phyloP scores from a whole-genome alignment of 2,329 filamentous ascomycete species.

The Canariomyces notabilis region DNA sequence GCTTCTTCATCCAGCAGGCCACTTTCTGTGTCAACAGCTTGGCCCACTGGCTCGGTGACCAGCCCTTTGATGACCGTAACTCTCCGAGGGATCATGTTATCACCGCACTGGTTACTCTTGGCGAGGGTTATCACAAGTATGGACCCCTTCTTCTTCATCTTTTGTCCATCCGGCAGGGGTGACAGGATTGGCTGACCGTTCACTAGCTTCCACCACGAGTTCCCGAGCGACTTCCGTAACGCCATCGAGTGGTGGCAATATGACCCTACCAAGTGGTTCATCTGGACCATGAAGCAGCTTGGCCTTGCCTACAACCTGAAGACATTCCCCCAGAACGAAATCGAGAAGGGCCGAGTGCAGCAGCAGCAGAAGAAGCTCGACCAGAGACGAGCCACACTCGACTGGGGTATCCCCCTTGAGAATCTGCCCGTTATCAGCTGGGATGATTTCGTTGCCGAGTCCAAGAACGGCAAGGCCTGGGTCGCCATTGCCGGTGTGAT shows the following conservation, averaged over 20 bases:
- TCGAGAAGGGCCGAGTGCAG: slow-evolving; percentile 85
- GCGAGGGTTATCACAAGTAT: slow-evolving; percentile 77
- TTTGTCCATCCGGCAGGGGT: neutral
- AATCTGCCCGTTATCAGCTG: slow-evolving; percentile 80
- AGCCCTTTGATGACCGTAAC: slow-evolving; percentile 91
- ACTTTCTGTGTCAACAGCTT: slow-evolving; percentile 92
- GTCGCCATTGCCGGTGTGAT: slow-evolving; percentile 78
- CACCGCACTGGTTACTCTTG: slow-evolving; percentile 78
- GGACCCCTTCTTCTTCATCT: neutral
- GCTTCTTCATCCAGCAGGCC: slow-evolving; percentile 83
- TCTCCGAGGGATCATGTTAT: slow-evolving; percentile 83
- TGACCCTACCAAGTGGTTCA: slow-evolving; percentile 86
- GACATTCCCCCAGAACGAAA: slow-evolving; percentile 87
- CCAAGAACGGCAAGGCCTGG: slow-evolving; percentile 72
- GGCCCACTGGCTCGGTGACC: slow-evolving; percentile 86
- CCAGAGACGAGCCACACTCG: slow-evolving; percentile 73
- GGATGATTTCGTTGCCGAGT: slow-evolving; percentile 76
- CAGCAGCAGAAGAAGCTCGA: slow-evolving; percentile 91
- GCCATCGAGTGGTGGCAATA: slow-evolving; percentile 89
- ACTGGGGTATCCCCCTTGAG: slow-evolving; percentile 83
- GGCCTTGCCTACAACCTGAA: slow-evolving; percentile 83
- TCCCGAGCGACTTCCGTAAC: slow-evolving; percentile 89
- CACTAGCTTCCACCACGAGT: slow-evolving; percentile 76
- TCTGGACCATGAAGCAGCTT: slow-evolving; percentile 78
- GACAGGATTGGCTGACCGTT: neutral